These are phyloP conservation scores for Pythium volutum DNA, from an alignment of 352 stramenopile species.

Conservation along the genomic window DNA sequence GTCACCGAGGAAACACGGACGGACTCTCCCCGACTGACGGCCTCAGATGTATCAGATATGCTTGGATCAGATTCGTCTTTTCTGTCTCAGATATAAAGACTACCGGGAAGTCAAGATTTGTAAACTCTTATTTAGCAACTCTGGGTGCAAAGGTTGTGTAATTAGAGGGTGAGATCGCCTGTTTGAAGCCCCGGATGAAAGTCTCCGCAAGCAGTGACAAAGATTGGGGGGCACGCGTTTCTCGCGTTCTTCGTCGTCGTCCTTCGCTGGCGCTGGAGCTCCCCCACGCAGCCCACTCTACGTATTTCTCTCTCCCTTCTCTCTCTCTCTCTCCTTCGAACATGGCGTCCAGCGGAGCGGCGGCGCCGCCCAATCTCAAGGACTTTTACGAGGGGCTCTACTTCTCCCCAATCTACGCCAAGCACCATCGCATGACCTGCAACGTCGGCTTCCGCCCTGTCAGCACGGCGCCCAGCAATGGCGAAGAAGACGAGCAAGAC, in stretches of 20 bases:
- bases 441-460: conserved; percentile 60
- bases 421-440: conserved; percentile 65
- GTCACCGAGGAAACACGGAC: too few species aligned
- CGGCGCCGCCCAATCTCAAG: conserved; percentile 34
- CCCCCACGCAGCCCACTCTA: neutral
- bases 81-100: neutral
- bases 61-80: conserved; percentile 1
- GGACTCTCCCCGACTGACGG: conserved; percentile 3
- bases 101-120: conserved; percentile 2
- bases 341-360: conserved; percentile 2
- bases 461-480: neutral
- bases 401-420: conserved; percentile 59
- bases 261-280: neutral
- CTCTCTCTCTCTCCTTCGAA: neutral
- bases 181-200: conserved; percentile 11
- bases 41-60: neutral
- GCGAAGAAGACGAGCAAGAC: conserved; percentile 11
- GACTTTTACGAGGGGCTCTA: conserved; percentile 80
- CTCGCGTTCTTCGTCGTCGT: neutral
- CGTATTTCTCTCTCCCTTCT: neutral
- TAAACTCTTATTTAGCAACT: conserved; percentile 8
- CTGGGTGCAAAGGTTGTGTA: neutral
- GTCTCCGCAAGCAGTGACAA: conserved; percentile 19
- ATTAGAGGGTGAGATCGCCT: conserved; percentile 12
- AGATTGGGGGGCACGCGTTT: conserved; percentile 16